These are phyloP conservation scores for peach (Prunus persica) DNA, from an alignment of 306 rosid genomes.

Conservation along the genomic window DNA sequence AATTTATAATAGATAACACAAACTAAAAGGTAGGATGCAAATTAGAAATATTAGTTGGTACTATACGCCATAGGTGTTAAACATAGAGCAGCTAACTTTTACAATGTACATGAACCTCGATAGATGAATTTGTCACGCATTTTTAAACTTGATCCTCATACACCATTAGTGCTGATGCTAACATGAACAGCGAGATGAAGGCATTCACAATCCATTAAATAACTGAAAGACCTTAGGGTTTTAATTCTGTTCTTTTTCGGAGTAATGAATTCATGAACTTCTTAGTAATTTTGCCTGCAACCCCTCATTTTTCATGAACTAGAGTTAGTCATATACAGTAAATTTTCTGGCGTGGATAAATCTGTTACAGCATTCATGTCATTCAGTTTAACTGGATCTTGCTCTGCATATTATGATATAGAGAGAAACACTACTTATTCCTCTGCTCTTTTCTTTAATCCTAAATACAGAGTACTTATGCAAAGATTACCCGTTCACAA, in stretches of 20 bases:
- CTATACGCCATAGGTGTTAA: not conserved
- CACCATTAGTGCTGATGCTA: not conserved
- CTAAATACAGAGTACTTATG: slow-evolving; percentile 67
- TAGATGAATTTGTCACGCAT: not conserved
- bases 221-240: no score
- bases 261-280: no score
- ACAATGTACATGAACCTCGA: not conserved
- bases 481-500: slow-evolving; percentile 79
- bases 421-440: slow-evolving; percentile 10
- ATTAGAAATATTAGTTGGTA: not conserved
- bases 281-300: not conserved
- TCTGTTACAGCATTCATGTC: not conserved
- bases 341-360: not conserved
- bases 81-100: not conserved
- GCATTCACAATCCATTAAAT: no score
- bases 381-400: not conserved
- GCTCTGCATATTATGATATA: not conserved
- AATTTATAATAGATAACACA: not conserved
- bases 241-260: no score
- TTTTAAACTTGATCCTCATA: not conserved
- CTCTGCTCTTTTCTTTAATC: slow-evolving; percentile 5
- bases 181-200: no score
- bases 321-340: not conserved
- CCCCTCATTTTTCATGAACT: not conserved
- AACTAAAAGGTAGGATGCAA: not conserved